Percentiles rank a stretch among this genome's conserved stretches.
Evolutionary conservation across 805 yeast genomes (phyloP).

Genomic region (Yarrowia sp.): DNA sequence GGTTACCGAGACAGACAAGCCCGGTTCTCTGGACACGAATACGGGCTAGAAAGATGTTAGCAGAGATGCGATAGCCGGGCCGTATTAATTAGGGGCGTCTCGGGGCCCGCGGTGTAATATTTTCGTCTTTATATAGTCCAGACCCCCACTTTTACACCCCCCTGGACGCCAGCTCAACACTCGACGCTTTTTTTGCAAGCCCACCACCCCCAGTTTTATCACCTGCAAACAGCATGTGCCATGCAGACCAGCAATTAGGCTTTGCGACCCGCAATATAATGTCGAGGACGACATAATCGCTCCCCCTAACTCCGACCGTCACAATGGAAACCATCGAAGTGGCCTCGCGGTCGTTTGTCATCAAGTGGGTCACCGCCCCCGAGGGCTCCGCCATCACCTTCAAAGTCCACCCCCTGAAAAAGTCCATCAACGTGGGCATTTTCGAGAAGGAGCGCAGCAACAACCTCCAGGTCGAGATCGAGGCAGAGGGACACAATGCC

Average conservation of each 20-base stretch:
- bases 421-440: conserved; percentile 44
- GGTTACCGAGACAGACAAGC: conserved; percentile 14
- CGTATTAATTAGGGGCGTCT: no score
- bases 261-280: conserved; percentile 10
- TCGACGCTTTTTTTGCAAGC: no score
- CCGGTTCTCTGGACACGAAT: conserved; percentile 3
- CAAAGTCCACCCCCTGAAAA: conserved; percentile 77
- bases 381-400: conserved; percentile 65
- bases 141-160: neutral
- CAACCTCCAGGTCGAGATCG: conserved; percentile 29
- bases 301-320: neutral
- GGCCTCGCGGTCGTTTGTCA: conserved; percentile 82
- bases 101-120: no score
- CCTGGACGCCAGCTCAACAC: neutral
- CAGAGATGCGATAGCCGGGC: no score
- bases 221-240: neutral
- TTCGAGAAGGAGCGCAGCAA: neutral
- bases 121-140: neutral
- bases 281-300: conserved; percentile 14
- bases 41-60: neutral
- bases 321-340: conserved; percentile 86
- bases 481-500: conserved; percentile 54
- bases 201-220: conserved; percentile 5
- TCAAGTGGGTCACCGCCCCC: conserved; percentile 85
- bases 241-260: conserved; percentile 1